Evolutionary conservation across 176 grass and related monocot genomes (phyloP).

Genomic region (Avena insularis): DNA sequence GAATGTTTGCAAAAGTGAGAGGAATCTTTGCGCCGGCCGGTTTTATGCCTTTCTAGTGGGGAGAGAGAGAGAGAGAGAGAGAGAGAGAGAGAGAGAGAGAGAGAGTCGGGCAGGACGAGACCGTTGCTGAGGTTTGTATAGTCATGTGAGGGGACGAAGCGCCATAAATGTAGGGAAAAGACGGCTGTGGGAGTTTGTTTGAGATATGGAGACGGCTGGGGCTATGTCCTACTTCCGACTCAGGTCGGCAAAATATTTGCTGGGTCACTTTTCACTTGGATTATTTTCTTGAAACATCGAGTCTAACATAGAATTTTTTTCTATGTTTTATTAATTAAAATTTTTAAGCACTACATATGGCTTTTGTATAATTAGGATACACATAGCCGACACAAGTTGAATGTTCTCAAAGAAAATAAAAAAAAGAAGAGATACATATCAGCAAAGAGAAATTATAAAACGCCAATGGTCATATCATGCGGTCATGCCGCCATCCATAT

Average conservation of each 20-base stretch:
- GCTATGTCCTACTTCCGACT: neutral
- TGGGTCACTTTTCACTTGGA: neutral
- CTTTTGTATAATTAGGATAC: no score
- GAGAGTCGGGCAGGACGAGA: conserved; percentile 22
- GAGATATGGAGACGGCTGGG: neutral
- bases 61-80: neutral
- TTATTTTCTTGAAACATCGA: no score
- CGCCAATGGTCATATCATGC: no score
- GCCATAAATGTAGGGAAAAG: conserved; percentile 49
- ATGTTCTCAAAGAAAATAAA: no score
- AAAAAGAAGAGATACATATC: no score
- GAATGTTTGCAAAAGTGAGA: conserved; percentile 40
- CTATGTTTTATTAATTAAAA: no score
- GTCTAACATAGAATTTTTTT: no score
- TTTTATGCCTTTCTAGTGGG: conserved; percentile 12
- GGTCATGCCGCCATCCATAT: no score
- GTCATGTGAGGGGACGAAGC: conserved; percentile 26
- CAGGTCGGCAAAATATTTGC: neutral
- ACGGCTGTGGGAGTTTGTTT: conserved; percentile 35
- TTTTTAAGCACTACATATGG: no score
- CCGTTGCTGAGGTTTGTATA: conserved; percentile 34
- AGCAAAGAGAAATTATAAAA: no score
- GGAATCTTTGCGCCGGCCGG: conserved; percentile 8
- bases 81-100: neutral
- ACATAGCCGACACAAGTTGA: no score